Percentiles rank a stretch among this genome's conserved stretches.
These are phyloP conservation scores for Podila epigama DNA, from an alignment of 192 early-diverging fungal species.

Conservation along the genomic window DNA sequence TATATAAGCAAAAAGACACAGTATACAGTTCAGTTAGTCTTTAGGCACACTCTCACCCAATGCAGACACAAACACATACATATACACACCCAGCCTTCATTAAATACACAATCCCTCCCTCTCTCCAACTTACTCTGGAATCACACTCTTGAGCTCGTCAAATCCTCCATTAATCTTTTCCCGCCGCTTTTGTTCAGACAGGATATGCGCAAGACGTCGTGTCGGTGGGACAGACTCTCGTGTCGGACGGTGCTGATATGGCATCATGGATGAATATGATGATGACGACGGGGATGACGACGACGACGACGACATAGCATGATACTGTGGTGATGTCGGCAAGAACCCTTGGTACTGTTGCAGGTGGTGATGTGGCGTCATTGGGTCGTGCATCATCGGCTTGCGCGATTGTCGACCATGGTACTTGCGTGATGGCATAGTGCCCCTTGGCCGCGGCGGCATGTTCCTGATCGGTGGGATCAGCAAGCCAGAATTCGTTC, in stretches of 20 bases:
- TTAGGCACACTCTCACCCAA: no score
- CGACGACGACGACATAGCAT: background rate
- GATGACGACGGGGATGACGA: no score
- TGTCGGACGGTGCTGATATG: background rate
- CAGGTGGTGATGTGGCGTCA: background rate
- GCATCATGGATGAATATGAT: background rate
- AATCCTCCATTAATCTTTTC: constrained; percentile 54
- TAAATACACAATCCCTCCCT: background rate
- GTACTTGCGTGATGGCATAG: background rate
- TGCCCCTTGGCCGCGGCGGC: background rate
- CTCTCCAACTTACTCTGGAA: constrained; percentile 34
- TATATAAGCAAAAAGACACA: background rate
- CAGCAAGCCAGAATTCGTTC: no score
- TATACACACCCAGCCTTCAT: background rate
- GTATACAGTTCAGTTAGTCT: background rate
- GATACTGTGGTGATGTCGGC: background rate
- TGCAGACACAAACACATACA: background rate
- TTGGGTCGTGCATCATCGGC: background rate
- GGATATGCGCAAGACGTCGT: constrained; percentile 49
- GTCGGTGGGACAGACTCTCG: constrained; percentile 10
- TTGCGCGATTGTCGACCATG: background rate
- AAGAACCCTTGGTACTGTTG: background rate
- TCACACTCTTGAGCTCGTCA: constrained; percentile 49
- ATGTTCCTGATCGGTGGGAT: background rate
- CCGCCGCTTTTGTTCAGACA: constrained; percentile 50